A percentile compares a stretch with the other conserved stretches of the same genome.
These are phyloP conservation scores for Boletus semigastroideus DNA, from an alignment of 1,284 basidiomycete species.

Conservation along the genomic window DNA sequence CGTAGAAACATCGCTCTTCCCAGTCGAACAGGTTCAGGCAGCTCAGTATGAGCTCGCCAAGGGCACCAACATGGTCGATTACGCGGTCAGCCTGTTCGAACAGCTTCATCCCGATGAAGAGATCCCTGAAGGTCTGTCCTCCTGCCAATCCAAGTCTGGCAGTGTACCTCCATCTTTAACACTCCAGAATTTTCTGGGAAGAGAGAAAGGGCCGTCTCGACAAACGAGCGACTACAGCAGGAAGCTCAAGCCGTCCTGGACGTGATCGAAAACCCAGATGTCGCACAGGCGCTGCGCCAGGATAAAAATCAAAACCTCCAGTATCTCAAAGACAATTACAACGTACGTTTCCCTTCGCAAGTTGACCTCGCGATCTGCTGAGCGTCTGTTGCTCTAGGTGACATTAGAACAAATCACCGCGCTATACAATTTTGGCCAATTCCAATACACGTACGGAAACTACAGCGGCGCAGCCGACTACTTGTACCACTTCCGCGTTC, in stretches of 20 bases:
- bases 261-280: conserved; percentile 96
- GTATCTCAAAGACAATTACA: conserved; percentile 92
- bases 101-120: conserved; percentile 73
- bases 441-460: conserved; percentile 96
- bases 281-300: conserved; percentile 85
- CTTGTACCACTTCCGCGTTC: conserved; percentile 97
- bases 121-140: conserved; percentile 58
- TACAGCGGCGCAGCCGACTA: conserved; percentile 97
- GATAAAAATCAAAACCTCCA: conserved; percentile 97
- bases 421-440: conserved; percentile 97
- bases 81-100: conserved; percentile 77
- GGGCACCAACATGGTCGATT: conserved; percentile 96
- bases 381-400: conserved; percentile 51
- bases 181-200: conserved; percentile 76
- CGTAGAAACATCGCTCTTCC: conserved; percentile 69
- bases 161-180: neutral
- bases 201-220: conserved; percentile 78
- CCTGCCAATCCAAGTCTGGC: neutral
- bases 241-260: conserved; percentile 92
- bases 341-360: conserved; percentile 51
- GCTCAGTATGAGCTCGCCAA: conserved; percentile 97
- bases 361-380: conserved; percentile 7
- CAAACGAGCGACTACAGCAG: conserved; percentile 81
- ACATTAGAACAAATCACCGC: conserved; percentile 94
- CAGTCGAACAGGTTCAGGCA: conserved; percentile 71